Evolutionary conservation across 2,329 filamentous ascomycete genomes (phyloP), one percentile per base, ranked within the genome.

Genomic region (Claviceps purpurea): DNA sequence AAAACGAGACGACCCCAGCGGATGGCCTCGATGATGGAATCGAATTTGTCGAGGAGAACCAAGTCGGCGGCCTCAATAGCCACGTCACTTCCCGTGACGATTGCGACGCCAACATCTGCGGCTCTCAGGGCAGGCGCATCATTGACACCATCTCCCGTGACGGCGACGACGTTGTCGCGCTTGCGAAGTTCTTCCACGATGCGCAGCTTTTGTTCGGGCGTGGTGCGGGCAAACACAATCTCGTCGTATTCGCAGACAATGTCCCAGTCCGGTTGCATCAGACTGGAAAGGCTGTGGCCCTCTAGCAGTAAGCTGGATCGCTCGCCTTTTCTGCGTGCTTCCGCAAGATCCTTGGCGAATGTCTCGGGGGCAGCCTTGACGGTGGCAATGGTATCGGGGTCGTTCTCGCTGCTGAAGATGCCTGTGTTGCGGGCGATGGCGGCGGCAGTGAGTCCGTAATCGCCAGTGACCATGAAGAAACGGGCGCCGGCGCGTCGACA

Each of bases 141-240:
- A 52, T 85, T 84, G 8, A 82, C 84, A 10, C 81, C 81, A 55
- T 89, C 84, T 34, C 84, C 85, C n/a, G 84, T 87, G 70, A 87
- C 85, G 38, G 82, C 84, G 11, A 80, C 82, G 1, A 76, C 77
- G 30, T 80, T 77, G 20, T 76, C 75, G 14, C 76, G 68, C 20
- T 68, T 64, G 56, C 84, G 82, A 22, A 87, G 73, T 47, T 82
- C 81, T 52, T 81, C 77, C 46, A 88, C 85, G 72, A 87, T 87
- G 43, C 82, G 77, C 7, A 85, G 79, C 60, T 87, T 87, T 40
- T 84, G 85, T 52, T 81, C 76, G 0, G 84, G 84, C 0, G 82
- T 80, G 51, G 82, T 85, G 20, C 83, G 75, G 16, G 83, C 82
- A 57, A 85, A 81, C 18, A 87, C 82, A 20, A 87, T 73, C 57